Evolutionary conservation across 2,329 filamentous ascomycete genomes (phyloP).

Genomic region (Ascochyta viciae-villosae): DNA sequence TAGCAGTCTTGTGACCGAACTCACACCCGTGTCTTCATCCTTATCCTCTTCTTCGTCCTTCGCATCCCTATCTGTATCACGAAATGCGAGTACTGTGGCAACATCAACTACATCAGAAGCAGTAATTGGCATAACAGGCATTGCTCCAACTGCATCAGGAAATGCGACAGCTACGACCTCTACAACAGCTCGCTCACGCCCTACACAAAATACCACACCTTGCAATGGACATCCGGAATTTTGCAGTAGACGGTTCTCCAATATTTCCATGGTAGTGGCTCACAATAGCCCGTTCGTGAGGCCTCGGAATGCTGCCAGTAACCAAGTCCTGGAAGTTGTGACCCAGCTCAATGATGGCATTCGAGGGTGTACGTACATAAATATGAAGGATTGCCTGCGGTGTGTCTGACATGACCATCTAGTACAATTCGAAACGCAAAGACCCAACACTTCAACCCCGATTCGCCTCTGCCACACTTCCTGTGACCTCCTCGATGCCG

Average conservation of each 20-base stretch:
- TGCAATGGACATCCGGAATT: slow-evolving; percentile 49
- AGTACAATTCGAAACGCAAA: slow-evolving; percentile 69
- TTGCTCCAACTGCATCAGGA: slow-evolving; percentile 17
- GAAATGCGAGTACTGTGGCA: slow-evolving; percentile 22
- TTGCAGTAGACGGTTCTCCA: slow-evolving; percentile 43
- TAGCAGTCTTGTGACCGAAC: slow-evolving; percentile 16
- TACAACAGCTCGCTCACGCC: slow-evolving; percentile 18
- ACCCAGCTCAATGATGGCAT: slow-evolving; percentile 46
- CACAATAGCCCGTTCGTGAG: slow-evolving; percentile 47
- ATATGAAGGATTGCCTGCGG: background rate
- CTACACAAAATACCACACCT: slow-evolving; percentile 36
- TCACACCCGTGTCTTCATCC: background rate
- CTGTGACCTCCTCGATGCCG: slow-evolving; percentile 82
- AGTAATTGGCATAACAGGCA: slow-evolving; percentile 30
- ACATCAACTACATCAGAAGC: slow-evolving; percentile 17
- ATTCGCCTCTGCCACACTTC: slow-evolving; percentile 77
- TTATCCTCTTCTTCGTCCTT: background rate
- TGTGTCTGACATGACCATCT: background rate
- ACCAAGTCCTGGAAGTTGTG: slow-evolving; percentile 38
- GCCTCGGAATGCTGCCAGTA: slow-evolving; percentile 42
- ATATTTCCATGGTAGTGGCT: slow-evolving; percentile 45
- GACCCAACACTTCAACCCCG: slow-evolving; percentile 64
- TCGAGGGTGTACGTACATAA: slow-evolving; percentile 40
- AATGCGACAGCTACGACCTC: slow-evolving; percentile 19
- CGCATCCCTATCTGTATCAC: slow-evolving; percentile 14